Percentiles rank a stretch among this genome's conserved stretches.
Conservation (phyloP, 306 rosid genomes). For the Calophaca sinica region DNA sequence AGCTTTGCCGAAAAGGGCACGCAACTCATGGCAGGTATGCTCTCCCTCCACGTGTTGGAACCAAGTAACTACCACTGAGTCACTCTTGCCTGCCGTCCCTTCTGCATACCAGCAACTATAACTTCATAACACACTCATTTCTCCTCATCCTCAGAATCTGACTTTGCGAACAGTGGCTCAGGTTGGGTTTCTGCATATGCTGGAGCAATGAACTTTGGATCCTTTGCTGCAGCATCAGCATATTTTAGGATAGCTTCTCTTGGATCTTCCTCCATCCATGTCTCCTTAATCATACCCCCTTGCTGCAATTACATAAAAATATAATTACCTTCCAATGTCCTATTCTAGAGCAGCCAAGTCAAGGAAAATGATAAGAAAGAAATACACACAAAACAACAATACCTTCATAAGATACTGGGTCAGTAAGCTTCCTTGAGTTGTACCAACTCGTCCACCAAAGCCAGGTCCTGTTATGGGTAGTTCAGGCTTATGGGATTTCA, state of each 20-base stretch:
- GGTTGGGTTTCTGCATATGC: slow-evolving; percentile 95
- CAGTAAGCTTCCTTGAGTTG: slow-evolving; percentile 89
- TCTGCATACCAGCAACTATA: slow-evolving; percentile 16
- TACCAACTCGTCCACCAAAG: slow-evolving; percentile 94
- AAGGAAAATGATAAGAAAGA: slow-evolving; percentile 5
- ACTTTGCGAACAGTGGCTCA: slow-evolving; percentile 81
- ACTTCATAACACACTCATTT: slow-evolving; percentile 54
- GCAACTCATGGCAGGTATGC: neutral
- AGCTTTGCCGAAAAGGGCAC: neutral
- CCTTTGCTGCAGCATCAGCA: slow-evolving; percentile 89
- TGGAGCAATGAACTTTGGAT: slow-evolving; percentile 95
- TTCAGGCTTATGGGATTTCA: slow-evolving; percentile 96
- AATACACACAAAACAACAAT: slow-evolving; percentile 12
- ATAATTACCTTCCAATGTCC: slow-evolving; percentile 42
- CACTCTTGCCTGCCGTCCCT: neutral
- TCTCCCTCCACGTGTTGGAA: neutral
- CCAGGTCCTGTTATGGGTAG: slow-evolving; percentile 96
- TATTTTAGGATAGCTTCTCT: slow-evolving; percentile 95
- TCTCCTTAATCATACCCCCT: slow-evolving; percentile 98
- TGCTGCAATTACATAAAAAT: slow-evolving; percentile 63
- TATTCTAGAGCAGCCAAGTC: neutral
- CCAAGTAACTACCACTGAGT: slow-evolving; percentile 17
- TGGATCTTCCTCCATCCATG: slow-evolving; percentile 99
- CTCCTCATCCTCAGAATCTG: slow-evolving; percentile 96
- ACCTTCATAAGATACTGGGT: slow-evolving; percentile 97